Evolutionary conservation across 768 basidiomycete genomes (phyloP).

Genomic region (Tephrocybe sp.): DNA sequence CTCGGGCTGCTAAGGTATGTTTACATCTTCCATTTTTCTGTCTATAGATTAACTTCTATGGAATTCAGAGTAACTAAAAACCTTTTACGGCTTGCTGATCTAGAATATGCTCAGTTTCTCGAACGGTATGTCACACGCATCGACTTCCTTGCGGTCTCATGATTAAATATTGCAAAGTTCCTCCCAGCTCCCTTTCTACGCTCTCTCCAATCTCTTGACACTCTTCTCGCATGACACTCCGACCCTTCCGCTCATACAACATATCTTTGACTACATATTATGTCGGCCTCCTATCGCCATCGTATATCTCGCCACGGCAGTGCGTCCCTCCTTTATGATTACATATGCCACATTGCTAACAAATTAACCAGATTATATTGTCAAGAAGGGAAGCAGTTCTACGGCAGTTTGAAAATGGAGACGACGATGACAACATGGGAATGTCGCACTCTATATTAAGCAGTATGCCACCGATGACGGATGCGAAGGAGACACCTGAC

Average conservation of each 20-base stretch:
- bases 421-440: constrained; percentile 55
- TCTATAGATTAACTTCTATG: neutral
- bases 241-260: constrained; percentile 84
- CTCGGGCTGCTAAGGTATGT: constrained; percentile 72
- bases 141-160: neutral
- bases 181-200: constrained; percentile 83
- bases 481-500: neutral
- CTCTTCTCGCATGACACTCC: constrained; percentile 93
- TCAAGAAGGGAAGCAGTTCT: constrained; percentile 64
- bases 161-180: constrained; percentile 36
- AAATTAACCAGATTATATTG: constrained; percentile 57
- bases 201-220: constrained; percentile 86
- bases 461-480: constrained; percentile 56
- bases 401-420: constrained; percentile 55
- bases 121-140: constrained; percentile 46
- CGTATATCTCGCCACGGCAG: constrained; percentile 82
- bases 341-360: neutral
- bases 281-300: constrained; percentile 76
- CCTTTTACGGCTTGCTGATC: constrained; percentile 69
- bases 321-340: constrained; percentile 36
- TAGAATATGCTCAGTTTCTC: constrained; percentile 62
- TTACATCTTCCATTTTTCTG: neutral
- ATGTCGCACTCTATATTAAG: constrained; percentile 79
- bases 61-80: constrained; percentile 65
- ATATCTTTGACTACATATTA: constrained; percentile 88